Evolutionary conservation across 192 early-diverging fungal genomes (phyloP).

Genomic region (Umbelopsis vinacea): DNA sequence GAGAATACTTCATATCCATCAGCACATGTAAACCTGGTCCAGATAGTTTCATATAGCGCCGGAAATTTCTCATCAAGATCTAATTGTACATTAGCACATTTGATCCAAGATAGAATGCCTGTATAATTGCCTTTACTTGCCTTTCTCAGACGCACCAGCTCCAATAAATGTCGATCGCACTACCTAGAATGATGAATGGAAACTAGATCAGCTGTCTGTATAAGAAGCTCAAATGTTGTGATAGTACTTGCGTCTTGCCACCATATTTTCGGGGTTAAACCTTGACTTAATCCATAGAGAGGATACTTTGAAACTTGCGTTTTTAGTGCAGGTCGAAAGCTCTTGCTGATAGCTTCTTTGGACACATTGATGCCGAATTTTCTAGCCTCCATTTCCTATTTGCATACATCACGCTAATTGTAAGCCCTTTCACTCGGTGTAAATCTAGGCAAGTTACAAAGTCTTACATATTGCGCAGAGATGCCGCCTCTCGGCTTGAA

Average conservation of each 20-base stretch:
- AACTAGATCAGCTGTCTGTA: neutral
- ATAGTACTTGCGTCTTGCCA: conserved; percentile 51
- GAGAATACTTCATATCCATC: conserved; percentile 59
- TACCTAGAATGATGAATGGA: conserved; percentile 26
- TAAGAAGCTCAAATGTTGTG: neutral
- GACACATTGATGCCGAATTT: conserved; percentile 48
- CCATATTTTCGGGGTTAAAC: conserved; percentile 55
- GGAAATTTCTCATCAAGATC: conserved; percentile 31
- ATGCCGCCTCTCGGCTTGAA: conserved; percentile 55
- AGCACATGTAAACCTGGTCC: conserved; percentile 49
- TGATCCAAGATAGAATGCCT: too few relatives aligned
- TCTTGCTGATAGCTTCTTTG: conserved; percentile 30
- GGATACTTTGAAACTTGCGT: conserved; percentile 47
- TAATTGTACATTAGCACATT: neutral
- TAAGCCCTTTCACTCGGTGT: neutral
- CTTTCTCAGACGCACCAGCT: conserved; percentile 37
- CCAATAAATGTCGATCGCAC: conserved; percentile 51
- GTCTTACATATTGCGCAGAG: conserved; percentile 47
- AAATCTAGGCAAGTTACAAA: neutral
- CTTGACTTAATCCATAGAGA: conserved; percentile 51
- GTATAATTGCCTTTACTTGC: conserved; percentile 17
- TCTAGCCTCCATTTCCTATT: conserved; percentile 41
- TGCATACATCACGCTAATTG: neutral
- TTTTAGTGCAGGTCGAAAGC: conserved; percentile 47
- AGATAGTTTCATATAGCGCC: conserved; percentile 41